Conservation (phyloP, 2,329 filamentous ascomycete genomes). For the Colletotrichum spinosum region DNA sequence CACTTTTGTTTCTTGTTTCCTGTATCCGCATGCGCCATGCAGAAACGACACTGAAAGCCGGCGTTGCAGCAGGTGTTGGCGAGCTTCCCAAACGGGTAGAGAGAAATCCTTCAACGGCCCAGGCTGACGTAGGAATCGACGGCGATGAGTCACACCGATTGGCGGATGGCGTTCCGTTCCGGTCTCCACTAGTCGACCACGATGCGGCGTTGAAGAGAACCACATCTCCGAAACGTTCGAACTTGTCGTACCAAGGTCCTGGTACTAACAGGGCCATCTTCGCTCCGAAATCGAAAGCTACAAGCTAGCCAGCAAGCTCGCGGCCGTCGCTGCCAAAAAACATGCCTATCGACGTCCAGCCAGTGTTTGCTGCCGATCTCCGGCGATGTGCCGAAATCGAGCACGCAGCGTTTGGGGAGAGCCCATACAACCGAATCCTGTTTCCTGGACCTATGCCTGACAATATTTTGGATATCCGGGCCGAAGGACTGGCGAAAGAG, state of each 20-base stretch:
- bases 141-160: slow-evolving; percentile 31
- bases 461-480: slow-evolving; percentile 40
- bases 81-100: slow-evolving; percentile 21
- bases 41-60: not conserved
- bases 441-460: slow-evolving; percentile 47
- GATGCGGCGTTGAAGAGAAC: too few species aligned
- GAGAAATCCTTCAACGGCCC: not conserved
- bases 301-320: too few species aligned
- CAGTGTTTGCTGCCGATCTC: slow-evolving; percentile 21
- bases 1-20: not conserved
- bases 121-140: not conserved
- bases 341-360: slow-evolving; percentile 37
- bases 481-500: slow-evolving; percentile 39
- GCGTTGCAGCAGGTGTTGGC: not conserved
- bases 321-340: not conserved
- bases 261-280: too few species aligned
- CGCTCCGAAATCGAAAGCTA: too few species aligned
- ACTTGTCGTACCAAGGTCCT: too few species aligned
- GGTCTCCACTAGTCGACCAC: not conserved
- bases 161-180: slow-evolving; percentile 6
- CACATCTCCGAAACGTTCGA: too few species aligned
- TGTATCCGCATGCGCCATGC: slow-evolving; percentile 6
- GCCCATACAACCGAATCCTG: slow-evolving; percentile 24
- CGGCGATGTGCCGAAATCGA: slow-evolving; percentile 36
- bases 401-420: slow-evolving; percentile 21